These are phyloP conservation scores for Clonostachys chloroleuca DNA, from an alignment of 2,329 filamentous ascomycete species.

Conservation along the genomic window DNA sequence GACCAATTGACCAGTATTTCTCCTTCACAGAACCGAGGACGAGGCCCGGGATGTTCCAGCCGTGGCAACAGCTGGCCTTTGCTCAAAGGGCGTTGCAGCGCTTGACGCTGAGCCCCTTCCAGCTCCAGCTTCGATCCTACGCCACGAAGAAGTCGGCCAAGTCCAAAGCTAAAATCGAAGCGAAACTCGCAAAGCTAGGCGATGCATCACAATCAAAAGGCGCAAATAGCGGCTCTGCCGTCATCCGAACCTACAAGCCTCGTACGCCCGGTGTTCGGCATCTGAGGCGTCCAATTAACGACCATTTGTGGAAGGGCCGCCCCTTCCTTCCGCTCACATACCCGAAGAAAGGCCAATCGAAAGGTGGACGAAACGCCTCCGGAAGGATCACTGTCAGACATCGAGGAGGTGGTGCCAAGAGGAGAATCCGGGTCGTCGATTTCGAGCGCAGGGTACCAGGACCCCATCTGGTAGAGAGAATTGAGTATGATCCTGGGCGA, in stretches of 20 bases:
- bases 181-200: background rate
- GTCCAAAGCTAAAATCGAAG: constrained; percentile 12
- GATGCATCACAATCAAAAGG: background rate
- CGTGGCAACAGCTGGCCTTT: constrained; percentile 18
- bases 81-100: constrained; percentile 18
- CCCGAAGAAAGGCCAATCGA: constrained; percentile 86
- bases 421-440: constrained; percentile 88
- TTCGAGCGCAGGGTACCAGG: constrained; percentile 77
- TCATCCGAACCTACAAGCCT: constrained; percentile 84
- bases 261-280: constrained; percentile 90
- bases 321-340: constrained; percentile 80
- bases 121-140: constrained; percentile 8
- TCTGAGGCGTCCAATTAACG: constrained; percentile 87
- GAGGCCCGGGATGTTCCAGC: constrained; percentile 19
- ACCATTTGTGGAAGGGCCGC: constrained; percentile 93
- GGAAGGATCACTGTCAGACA: constrained; percentile 87
- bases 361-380: constrained; percentile 87
- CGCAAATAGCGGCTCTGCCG: constrained; percentile 2
- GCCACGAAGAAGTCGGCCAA: constrained; percentile 14
- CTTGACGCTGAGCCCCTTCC: constrained; percentile 13
- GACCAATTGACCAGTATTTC: too few relatives aligned
- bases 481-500: constrained; percentile 93
- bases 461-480: constrained; percentile 83
- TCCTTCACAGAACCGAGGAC: too few relatives aligned
- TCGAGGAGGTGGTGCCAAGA: constrained; percentile 86